A percentile compares a stretch with the other conserved stretches of the same genome.
Conservation (phyloP, 192 early-diverging fungal species). For the Podila horticola region DNA sequence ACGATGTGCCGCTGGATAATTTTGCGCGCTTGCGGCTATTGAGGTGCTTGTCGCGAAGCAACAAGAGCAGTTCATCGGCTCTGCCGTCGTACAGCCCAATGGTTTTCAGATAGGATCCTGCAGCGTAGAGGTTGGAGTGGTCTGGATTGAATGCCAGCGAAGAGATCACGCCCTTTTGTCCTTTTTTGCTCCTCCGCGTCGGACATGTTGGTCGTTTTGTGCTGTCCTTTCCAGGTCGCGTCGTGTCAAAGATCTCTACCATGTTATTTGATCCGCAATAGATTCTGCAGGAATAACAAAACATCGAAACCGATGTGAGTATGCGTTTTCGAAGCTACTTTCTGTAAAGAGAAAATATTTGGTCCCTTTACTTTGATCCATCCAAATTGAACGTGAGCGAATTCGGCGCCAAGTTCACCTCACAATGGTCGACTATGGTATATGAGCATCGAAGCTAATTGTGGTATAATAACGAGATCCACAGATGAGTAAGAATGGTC, state of each 20-base stretch:
- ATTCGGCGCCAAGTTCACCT: constrained; percentile 72
- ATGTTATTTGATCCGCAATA: constrained; percentile 76
- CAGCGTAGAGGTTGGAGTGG: constrained; percentile 71
- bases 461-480: not conserved
- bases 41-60: constrained; percentile 52
- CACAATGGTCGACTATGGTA: constrained; percentile 69
- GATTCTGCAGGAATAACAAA: constrained; percentile 53
- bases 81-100: constrained; percentile 72
- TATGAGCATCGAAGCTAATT: constrained; percentile 72
- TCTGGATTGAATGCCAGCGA: constrained; percentile 76
- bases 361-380: constrained; percentile 59
- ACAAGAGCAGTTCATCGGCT: constrained; percentile 62
- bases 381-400: constrained; percentile 75
- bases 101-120: constrained; percentile 76
- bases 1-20: not conserved
- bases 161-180: constrained; percentile 83
- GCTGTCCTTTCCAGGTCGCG: constrained; percentile 68
- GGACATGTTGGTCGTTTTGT: constrained; percentile 62
- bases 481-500: not conserved
- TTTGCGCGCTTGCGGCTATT: constrained; percentile 63
- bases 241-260: constrained; percentile 76
- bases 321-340: not conserved
- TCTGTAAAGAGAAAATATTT: not conserved
- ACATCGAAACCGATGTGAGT: not conserved
- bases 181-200: constrained; percentile 71